phyloP scores from a whole-genome alignment of 371 early-diverging fungal genomes.

The Encephalitozoon romaleae region DNA sequence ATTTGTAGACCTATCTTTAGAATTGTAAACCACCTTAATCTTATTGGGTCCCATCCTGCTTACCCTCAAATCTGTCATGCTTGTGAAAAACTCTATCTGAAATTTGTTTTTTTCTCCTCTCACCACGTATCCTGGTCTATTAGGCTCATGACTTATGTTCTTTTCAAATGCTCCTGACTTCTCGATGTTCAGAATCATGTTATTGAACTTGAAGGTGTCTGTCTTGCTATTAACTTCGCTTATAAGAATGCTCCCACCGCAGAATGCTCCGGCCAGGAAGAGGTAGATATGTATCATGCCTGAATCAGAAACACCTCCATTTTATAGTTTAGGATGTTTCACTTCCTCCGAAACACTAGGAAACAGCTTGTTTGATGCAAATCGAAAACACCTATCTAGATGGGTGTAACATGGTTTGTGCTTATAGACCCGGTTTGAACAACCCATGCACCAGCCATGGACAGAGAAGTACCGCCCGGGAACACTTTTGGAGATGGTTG shows the following conservation, averaged over 20 bases:
- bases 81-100: not conserved
- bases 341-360: not conserved
- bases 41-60: not conserved
- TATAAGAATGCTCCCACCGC: not conserved
- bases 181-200: not conserved
- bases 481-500: constrained; percentile 52
- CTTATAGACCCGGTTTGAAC: not conserved
- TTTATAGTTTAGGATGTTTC: not conserved
- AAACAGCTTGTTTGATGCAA: not conserved
- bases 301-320: not conserved
- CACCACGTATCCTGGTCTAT: not conserved
- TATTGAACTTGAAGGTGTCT: not conserved
- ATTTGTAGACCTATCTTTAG: not conserved
- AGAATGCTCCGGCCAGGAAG: not conserved
- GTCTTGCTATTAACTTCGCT: not conserved
- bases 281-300: not conserved
- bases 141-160: not conserved
- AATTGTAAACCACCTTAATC: not conserved
- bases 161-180: not conserved
- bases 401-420: not conserved
- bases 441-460: not conserved
- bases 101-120: not conserved
- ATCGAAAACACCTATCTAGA: not conserved
- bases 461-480: constrained; percentile 60
- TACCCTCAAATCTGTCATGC: not conserved